Conservation (phyloP, 768 basidiomycete species). For the Russula virescens region DNA sequence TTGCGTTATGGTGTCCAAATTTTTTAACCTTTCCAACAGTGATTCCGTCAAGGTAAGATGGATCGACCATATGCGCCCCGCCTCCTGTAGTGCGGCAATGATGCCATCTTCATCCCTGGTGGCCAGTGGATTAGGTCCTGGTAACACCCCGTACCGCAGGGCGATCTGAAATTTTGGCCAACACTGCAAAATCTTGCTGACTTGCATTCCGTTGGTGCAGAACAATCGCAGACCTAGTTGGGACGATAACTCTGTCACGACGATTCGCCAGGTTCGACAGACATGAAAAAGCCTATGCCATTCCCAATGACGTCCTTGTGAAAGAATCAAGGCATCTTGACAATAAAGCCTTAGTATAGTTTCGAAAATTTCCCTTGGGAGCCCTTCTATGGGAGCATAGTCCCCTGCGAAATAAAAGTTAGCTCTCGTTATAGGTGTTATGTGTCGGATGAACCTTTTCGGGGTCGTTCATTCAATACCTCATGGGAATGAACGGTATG, state of each 20-base stretch:
- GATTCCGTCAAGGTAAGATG: not conserved
- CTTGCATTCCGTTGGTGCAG: slow-evolving; percentile 3
- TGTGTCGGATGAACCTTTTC: not conserved
- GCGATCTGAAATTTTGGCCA: slow-evolving; percentile 5
- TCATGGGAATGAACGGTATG: too few relatives aligned
- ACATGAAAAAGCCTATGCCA: slow-evolving; percentile 7
- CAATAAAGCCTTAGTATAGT: not conserved
- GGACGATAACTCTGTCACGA: too few relatives aligned
- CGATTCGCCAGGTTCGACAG: not conserved
- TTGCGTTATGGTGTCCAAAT: not conserved
- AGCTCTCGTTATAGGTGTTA: not conserved
- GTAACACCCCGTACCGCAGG: not conserved
- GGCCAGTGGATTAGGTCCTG: not conserved
- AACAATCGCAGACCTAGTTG: not conserved
- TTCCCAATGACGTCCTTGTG: slow-evolving; percentile 6
- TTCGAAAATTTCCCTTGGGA: not conserved
- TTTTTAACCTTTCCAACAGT: not conserved
- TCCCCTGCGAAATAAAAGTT: not conserved
- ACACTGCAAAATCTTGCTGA: not conserved
- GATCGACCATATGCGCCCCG: not conserved
- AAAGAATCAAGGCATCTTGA: not conserved
- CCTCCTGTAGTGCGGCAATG: not conserved
- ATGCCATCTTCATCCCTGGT: not conserved
- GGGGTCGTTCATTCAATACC: too few relatives aligned
- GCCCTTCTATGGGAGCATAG: not conserved